A percentile compares a stretch with the other conserved stretches of the same genome.
phyloP scores from a whole-genome alignment of 2,329 filamentous ascomycete species.

The Aspergillus nomiae region DNA sequence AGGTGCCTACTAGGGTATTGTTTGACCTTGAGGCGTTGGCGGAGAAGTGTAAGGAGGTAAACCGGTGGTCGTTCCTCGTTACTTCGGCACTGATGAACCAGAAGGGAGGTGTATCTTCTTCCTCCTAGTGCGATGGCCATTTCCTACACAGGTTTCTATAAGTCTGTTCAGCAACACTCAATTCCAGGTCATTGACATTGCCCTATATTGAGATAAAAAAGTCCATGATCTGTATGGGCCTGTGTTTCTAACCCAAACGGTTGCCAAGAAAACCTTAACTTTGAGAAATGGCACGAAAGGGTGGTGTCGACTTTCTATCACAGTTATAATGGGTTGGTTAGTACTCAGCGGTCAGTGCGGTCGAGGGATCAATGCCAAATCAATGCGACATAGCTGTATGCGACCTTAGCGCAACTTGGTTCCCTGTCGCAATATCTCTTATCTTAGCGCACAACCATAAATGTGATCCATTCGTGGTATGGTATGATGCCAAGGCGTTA shows the following conservation, averaged over 20 bases:
- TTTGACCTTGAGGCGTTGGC: background rate
- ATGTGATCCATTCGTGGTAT: background rate
- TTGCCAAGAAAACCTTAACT: too few species aligned
- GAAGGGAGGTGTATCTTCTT: background rate
- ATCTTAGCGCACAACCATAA: background rate
- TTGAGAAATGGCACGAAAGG: too few species aligned
- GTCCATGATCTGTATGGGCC: too few species aligned
- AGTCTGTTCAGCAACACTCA: background rate
- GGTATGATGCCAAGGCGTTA: background rate
- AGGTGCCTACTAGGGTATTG: background rate
- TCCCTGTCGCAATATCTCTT: background rate
- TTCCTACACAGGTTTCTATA: background rate
- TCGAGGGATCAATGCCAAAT: background rate
- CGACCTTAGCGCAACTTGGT: too few species aligned
- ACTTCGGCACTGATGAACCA: background rate
- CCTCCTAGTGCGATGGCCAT: background rate
- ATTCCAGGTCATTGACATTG: background rate
- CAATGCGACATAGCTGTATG: background rate
- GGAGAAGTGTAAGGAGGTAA: background rate
- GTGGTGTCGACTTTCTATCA: too few species aligned
- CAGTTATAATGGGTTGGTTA: too few species aligned
- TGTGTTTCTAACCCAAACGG: too few species aligned
- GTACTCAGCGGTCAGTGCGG: too few species aligned
- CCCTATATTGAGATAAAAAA: too few species aligned
- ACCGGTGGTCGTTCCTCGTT: too few species aligned